Evolutionary conservation across 2,329 filamentous ascomycete species (phyloP), one percentile per base, ranked within the genome.

Genomic region (Aspergillus fumigatus): DNA sequence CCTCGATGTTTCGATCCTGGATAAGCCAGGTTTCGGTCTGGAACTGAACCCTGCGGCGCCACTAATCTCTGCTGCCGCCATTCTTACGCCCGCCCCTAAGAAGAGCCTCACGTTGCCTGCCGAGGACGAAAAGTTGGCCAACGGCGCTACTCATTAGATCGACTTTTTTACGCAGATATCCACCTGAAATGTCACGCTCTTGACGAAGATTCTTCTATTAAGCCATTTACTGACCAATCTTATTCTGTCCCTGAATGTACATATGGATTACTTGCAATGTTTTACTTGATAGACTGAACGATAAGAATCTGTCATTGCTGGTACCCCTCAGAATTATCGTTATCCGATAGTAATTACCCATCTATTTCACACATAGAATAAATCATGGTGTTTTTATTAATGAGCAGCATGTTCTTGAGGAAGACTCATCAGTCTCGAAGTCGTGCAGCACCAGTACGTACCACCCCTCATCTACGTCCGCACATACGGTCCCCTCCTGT

Each of bases 21-120:
- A 97, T 72, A 92, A 88, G 80, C 92, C 92, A 4, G 92, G 92
- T 0, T 97, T 97, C 68, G 92, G 92, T 4, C 80, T 97, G 51
- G 92, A 92, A 57, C 75, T 97, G 56, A 96, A 94, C 74, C 90
- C 90, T 0, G 84, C 84, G 19, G 90, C 88, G 26, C 89, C 89
- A 69, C 77, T 97, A 59, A 89, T 96, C 54, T 84, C 92, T 43
- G 89, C 90, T 5, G 80, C 84, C 49, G 83, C 85, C 55, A 82
- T 96, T 17, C 77, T 96, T 55, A 89, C 83, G 52, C 88, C 90
- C 21, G 85, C 70, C 67, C 88, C 75, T 10, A 69, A 72, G 59
- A 80, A 68, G 74, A 75, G 67, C 61, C 76, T 70, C 65, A 78
- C 73, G 65, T 73, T 65, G 14, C 70, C 70, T 50, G 66, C 50